These are phyloP conservation scores for Ceratobasidium sp. DNA, from an alignment of 1,284 basidiomycete species.

Conservation along the genomic window DNA sequence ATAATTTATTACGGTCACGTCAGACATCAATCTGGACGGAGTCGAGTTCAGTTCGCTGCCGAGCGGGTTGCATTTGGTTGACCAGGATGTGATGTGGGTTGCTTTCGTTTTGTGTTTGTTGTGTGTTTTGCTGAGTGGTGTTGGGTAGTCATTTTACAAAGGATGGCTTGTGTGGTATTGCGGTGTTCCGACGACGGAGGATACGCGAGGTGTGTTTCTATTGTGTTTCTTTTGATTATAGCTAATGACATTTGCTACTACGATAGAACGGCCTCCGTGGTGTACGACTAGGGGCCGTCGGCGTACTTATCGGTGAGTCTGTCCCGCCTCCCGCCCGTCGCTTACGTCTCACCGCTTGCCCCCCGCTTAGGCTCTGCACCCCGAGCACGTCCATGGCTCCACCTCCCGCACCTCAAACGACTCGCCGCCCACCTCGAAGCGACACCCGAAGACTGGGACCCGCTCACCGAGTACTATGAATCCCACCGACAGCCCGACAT, in stretches of 20 bases:
- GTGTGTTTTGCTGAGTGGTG: not conserved
- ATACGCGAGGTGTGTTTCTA: conserved; percentile 33
- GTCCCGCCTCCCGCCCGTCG: not conserved
- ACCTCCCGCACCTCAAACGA: conserved; percentile 72
- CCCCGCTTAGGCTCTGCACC: conserved; percentile 64
- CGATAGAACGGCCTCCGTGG: conserved; percentile 76
- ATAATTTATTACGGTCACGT: not conserved
- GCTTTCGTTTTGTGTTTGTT: not conserved
- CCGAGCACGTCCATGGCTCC: conserved; percentile 78
- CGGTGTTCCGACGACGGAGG: conserved; percentile 39
- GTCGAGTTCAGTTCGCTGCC: conserved; percentile 84
- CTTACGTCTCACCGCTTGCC: not conserved
- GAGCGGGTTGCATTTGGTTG: conserved; percentile 82
- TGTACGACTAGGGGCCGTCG: conserved; percentile 80
- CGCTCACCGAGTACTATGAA: conserved; percentile 74
- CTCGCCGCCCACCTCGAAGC: conserved; percentile 71
- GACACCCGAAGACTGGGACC: conserved; percentile 65
- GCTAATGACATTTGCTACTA: conserved; percentile 8
- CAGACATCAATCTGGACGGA: conserved; percentile 75
- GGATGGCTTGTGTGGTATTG: conserved; percentile 45
- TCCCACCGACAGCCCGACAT: conserved; percentile 59
- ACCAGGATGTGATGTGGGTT: conserved; percentile 80
- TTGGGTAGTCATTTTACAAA: conserved; percentile 37
- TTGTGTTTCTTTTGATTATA: not conserved
- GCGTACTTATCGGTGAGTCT: conserved; percentile 68